phyloP scores from a whole-genome alignment of 345 rosid genomes.

The Crucihimalaya himalaica region DNA sequence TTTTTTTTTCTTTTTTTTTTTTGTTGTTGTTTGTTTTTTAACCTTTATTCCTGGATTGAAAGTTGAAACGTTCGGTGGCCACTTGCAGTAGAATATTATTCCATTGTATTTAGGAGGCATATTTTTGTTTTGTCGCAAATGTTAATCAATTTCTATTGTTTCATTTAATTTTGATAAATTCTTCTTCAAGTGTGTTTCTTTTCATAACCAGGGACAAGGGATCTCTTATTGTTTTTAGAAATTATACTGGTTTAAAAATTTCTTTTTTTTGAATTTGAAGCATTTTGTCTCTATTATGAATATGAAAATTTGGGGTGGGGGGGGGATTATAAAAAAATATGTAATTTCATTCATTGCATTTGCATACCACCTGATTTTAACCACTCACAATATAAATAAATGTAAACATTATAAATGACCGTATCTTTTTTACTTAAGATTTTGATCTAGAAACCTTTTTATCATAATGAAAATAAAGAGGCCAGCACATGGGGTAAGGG shows the following conservation, averaged over 20 bases:
- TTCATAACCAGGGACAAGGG: background rate
- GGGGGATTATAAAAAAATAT: background rate
- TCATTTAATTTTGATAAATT: background rate
- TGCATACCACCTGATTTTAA: background rate
- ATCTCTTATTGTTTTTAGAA: background rate
- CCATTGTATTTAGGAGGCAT: background rate
- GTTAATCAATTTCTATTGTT: background rate
- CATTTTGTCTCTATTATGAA: background rate
- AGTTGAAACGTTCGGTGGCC: slow-evolving; percentile 15
- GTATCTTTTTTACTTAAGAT: background rate
- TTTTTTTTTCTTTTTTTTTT: background rate
- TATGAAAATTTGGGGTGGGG: background rate
- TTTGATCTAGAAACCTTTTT: slow-evolving; percentile 28
- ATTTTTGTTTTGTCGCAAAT: background rate
- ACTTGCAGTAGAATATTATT: slow-evolving; percentile 15
- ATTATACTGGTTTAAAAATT: background rate
- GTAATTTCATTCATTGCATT: slow-evolving; percentile 1
- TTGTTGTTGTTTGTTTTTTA: background rate
- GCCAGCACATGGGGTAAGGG: slow-evolving; percentile 29
- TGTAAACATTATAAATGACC: background rate
- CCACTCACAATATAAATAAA: background rate
- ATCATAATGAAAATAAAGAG: slow-evolving; percentile 21
- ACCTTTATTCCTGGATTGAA: slow-evolving; percentile 7
- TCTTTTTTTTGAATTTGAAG: background rate
- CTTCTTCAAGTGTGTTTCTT: background rate